Evolutionary conservation across 805 yeast species (phyloP).

Genomic region (Scheffersomyces amazonensis): DNA sequence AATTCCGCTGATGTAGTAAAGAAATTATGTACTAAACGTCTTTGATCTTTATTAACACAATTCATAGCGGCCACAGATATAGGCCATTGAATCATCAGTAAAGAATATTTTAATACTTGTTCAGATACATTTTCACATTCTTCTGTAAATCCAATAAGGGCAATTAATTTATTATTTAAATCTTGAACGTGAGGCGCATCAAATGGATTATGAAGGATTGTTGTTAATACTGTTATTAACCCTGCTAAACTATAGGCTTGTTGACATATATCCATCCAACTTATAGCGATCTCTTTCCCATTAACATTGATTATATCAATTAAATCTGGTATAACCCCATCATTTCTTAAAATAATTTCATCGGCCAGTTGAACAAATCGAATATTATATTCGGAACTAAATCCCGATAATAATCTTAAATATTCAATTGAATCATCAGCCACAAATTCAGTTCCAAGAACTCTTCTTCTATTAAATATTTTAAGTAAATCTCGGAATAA

Average conservation of each 20-base stretch:
- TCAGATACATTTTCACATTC: conserved; percentile 2
- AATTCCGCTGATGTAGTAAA: conserved; percentile 36
- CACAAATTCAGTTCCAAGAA: conserved; percentile 4
- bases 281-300: conserved; percentile 4
- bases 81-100: conserved; percentile 54
- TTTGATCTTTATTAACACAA: conserved; percentile 32
- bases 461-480: conserved; percentile 24
- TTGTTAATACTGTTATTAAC: conserved; percentile 30
- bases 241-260: conserved; percentile 40
- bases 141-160: conserved; percentile 6
- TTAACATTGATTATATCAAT: conserved; percentile 5
- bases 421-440: conserved; percentile 8
- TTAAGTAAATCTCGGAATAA: conserved; percentile 40
- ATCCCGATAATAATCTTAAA: conserved; percentile 8
- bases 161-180: conserved; percentile 7
- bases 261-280: conserved; percentile 57
- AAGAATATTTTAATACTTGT: conserved; percentile 6
- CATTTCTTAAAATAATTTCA: not conserved
- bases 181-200: conserved; percentile 34
- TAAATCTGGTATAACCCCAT: conserved; percentile 3
- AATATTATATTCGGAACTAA: conserved; percentile 5
- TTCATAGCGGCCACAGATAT: conserved; percentile 50
- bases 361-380: conserved; percentile 1
- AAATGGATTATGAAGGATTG: conserved; percentile 26
- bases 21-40: conserved; percentile 31